Base-by-base conservation (phyloP, 495 filamentous ascomycete species). In the Chaetomium tenue region DNA sequence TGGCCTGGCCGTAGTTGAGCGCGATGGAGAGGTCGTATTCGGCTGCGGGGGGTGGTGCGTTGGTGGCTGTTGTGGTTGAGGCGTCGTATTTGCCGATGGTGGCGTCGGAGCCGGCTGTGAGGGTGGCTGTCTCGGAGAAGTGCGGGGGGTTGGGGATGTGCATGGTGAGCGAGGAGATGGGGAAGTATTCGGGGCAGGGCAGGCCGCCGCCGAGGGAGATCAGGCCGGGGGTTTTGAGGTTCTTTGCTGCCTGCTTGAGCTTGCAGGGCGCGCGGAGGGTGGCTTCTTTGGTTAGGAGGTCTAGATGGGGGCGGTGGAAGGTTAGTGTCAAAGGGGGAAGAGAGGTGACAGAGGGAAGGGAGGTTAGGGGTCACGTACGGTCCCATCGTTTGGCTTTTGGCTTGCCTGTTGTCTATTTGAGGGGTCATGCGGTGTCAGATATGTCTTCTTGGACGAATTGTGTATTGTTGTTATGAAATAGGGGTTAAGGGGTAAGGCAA, bases 131-230 rank as follows among this genome's bases (percentile, higher is more conserved):
- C 58, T 91, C 86, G 9, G 86, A 84, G 75, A 95, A 97, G 63
- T 82, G 26, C 81, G 90, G 59, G 76, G 78, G 26, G 25, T 51
- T 22, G 13, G 75, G 71, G 15, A 78, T 69, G 33, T 67, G 68
- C 66, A 82, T 66, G 61, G 65, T 72, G 20, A 82, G 62, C 8
- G 71, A 75, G 46, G 75, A 71, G 62, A 82, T 69, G 47, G 94
- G 95, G 73, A 98, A 98, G 81, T 94, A 90, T 74, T 92, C 87
- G 59, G 89, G 82, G 33, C 90, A 92, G 12, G 94, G 94, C 39
- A 98, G 81, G 3, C 94, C 94, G 65, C 95, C 95, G 61, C 94
- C 94, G 15, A 98, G 86, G 6, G 91, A 94, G 74, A 98, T 93
- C 58, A 83, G 71, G 68, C 89, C 88, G 28, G 89, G 89, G 46